These are phyloP conservation scores for Erodium texanum DNA, from an alignment of 441 rosid genomes.

Conservation along the genomic window DNA sequence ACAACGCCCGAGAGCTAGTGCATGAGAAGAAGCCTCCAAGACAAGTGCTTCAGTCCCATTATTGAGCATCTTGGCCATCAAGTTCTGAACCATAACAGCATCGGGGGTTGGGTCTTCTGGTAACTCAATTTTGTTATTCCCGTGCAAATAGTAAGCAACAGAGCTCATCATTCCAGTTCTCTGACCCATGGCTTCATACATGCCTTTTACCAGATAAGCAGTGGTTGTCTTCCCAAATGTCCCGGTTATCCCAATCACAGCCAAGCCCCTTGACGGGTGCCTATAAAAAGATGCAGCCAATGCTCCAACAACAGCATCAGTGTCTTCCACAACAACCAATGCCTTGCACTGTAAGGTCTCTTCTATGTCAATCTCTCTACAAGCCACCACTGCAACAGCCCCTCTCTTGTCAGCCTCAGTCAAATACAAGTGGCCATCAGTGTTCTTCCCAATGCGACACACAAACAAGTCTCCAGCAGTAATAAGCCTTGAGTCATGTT, in stretches of 20 bases:
- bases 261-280: slow-evolving; percentile 66
- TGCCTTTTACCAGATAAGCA: slow-evolving; percentile 63
- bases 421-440: slow-evolving; percentile 59
- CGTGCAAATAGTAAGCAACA: slow-evolving; percentile 60
- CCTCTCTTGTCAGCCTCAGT: slow-evolving; percentile 96
- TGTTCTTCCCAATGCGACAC: slow-evolving; percentile 61
- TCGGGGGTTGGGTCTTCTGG: slow-evolving; percentile 42
- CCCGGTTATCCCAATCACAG: slow-evolving; percentile 75
- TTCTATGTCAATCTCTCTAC: slow-evolving; percentile 79
- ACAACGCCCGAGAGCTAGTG: slow-evolving; percentile 55
- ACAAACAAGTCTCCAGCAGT: slow-evolving; percentile 82
- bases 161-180: slow-evolving; percentile 78
- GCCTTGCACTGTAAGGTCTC: slow-evolving; percentile 81
- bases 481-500: slow-evolving; percentile 75
- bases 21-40: slow-evolving; percentile 79
- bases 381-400: slow-evolving; percentile 90
- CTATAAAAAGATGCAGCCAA: slow-evolving; percentile 75
- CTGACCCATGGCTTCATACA: slow-evolving; percentile 85
- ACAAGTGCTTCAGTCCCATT: slow-evolving; percentile 84
- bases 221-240: slow-evolving; percentile 71
- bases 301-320: slow-evolving; percentile 60
- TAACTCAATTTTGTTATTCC: slow-evolving; percentile 57
- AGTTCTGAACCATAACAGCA: slow-evolving; percentile 74
- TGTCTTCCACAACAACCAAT: slow-evolving; percentile 83
- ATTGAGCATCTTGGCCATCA: slow-evolving; percentile 91